phyloP scores from a whole-genome alignment of 352 stramenopile species.

The Plasmopara muralis region DNA sequence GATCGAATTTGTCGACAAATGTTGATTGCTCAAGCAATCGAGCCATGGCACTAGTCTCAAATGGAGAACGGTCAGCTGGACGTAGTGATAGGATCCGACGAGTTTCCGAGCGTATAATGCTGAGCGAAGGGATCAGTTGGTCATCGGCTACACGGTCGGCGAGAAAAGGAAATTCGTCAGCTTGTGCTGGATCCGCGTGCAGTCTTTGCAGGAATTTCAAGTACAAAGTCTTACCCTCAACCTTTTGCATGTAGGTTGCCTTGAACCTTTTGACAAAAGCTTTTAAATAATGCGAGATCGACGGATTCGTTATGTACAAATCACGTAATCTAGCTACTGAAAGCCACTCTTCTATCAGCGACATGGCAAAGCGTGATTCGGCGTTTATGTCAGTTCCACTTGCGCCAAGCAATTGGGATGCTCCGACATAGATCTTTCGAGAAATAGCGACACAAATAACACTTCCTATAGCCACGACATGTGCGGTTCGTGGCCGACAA shows the following conservation, averaged over 20 bases:
- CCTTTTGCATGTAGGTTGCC: constrained; percentile 65
- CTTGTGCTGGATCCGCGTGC: constrained; percentile 44
- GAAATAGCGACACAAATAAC: constrained; percentile 46
- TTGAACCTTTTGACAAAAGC: constrained; percentile 79
- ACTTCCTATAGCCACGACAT: constrained; percentile 36
- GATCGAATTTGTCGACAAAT: constrained; percentile 67
- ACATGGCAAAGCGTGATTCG: constrained; percentile 52
- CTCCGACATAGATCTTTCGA: constrained; percentile 39
- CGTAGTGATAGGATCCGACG: constrained; percentile 46
- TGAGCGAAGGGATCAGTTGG: constrained; percentile 46
- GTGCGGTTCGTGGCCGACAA: constrained; percentile 40
- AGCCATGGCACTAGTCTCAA: constrained; percentile 49
- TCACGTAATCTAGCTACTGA: constrained; percentile 53
- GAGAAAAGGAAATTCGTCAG: constrained; percentile 51
- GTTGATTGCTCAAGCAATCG: constrained; percentile 50
- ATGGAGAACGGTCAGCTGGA: constrained; percentile 26
- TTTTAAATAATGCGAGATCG: constrained; percentile 57
- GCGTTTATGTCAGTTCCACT: constrained; percentile 39
- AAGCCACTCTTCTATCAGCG: constrained; percentile 64
- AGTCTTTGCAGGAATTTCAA: constrained; percentile 61
- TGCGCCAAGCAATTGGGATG: constrained; percentile 28
- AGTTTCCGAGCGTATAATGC: constrained; percentile 60
- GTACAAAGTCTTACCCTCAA: constrained; percentile 69
- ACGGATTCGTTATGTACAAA: constrained; percentile 57
- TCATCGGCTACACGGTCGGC: constrained; percentile 49